Conservation (phyloP, 495 filamentous ascomycete species). For the Aspergillus indologenus region DNA sequence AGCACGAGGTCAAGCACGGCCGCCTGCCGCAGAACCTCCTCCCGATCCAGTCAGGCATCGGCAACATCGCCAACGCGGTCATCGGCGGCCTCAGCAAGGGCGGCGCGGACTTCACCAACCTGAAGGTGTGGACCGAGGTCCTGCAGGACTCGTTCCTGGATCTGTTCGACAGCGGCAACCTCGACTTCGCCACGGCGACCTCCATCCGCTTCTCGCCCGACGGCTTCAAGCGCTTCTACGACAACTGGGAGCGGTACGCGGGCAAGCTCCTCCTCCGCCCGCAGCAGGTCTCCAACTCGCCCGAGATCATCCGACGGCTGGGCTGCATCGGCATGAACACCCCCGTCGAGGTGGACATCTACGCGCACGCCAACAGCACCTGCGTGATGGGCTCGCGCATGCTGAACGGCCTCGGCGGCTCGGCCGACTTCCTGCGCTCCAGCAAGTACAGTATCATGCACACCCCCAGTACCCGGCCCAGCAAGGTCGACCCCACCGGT, state of each 20-base stretch:
- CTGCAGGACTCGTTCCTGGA: constrained; percentile 93
- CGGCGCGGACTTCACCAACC: constrained; percentile 76
- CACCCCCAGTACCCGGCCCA: constrained; percentile 75
- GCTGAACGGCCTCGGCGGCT: constrained; percentile 88
- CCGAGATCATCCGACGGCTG: constrained; percentile 86
- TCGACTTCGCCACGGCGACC: constrained; percentile 90
- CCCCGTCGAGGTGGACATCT: constrained; percentile 90
- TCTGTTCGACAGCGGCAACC: constrained; percentile 84
- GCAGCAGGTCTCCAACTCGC: constrained; percentile 88
- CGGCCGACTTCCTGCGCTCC: constrained; percentile 81
- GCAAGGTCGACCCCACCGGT: constrained; percentile 79
- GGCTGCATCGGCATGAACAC: constrained; percentile 96
- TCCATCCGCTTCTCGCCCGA: constrained; percentile 89
- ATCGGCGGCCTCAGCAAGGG: constrained; percentile 76
- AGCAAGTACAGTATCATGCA: constrained; percentile 94
- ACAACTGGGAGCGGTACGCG: constrained; percentile 75
- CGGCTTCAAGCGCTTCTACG: constrained; percentile 90
- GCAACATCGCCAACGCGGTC: constrained; percentile 93
- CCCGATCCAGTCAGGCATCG: constrained; percentile 85
- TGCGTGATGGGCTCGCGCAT: constrained; percentile 89
- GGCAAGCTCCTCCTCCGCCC: constrained; percentile 83
- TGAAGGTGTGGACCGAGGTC: constrained; percentile 92
- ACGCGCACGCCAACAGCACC: constrained; percentile 89
- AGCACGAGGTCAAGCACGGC: constrained; percentile 74
- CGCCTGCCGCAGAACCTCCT: constrained; percentile 75